Percentiles rank a stretch among this genome's conserved stretches.
Evolutionary conservation across 108 stramenopile genomes (phyloP).

Genomic region (Nitzschia sp.): DNA sequence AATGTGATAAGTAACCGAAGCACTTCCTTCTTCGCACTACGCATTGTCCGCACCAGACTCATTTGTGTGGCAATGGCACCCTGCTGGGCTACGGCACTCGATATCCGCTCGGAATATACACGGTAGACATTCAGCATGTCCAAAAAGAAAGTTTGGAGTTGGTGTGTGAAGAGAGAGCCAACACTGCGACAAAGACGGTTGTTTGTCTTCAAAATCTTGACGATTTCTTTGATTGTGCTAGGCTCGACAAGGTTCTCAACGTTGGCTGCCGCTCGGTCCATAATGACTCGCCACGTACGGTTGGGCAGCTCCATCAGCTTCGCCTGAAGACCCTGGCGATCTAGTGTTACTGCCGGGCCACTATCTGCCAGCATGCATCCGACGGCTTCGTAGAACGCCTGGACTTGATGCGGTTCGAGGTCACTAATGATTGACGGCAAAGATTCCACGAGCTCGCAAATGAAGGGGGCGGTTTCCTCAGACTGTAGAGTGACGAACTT

Average conservation of each 20-base stretch:
- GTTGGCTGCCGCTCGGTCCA: constrained; percentile 78
- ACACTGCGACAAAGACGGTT: constrained; percentile 88
- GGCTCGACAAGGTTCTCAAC: constrained; percentile 86
- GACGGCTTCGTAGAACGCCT: constrained; percentile 98
- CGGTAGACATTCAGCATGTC: constrained; percentile 99
- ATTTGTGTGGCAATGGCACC: constrained; percentile 89
- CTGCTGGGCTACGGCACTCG: constrained; percentile 86
- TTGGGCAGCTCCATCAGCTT: constrained; percentile 96
- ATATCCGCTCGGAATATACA: constrained; percentile 95
- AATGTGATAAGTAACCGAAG: constrained; percentile 91
- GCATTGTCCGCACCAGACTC: constrained; percentile 91
- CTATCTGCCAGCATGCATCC: constrained; percentile 94
- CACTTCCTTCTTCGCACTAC: constrained; percentile 96
- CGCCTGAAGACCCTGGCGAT: constrained; percentile 79
- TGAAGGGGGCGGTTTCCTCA: constrained; percentile 90
- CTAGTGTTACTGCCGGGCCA: constrained; percentile 79
- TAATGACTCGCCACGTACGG: constrained; percentile 86
- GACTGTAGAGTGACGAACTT: constrained; percentile 94
- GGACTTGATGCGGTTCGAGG: constrained; percentile 98
- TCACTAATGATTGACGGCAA: constrained; percentile 91
- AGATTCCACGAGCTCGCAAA: constrained; percentile 91
- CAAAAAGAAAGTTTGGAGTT: constrained; percentile 93
- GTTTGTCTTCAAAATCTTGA: constrained; percentile 96
- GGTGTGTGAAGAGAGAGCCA: constrained; percentile 93
- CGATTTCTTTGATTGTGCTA: constrained; percentile 91